A percentile compares a stretch with the other conserved stretches of the same genome.
Evolutionary conservation across 148 eudicot genomes (phyloP).

Genomic region (Pouteria glomerata): DNA sequence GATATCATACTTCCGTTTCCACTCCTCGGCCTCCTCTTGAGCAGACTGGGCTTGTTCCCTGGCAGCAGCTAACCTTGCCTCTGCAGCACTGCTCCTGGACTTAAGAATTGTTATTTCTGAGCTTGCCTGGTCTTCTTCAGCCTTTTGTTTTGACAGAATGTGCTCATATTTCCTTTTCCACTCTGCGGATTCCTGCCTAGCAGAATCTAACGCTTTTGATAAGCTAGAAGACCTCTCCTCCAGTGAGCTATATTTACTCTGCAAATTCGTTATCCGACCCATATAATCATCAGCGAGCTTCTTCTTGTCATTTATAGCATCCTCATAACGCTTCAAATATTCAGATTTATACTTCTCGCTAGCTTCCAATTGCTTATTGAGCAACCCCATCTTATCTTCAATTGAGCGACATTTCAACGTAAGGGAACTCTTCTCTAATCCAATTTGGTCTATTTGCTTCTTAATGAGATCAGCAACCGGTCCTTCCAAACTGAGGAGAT

Average conservation of each 20-base stretch:
- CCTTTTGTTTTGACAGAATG: conserved; percentile 57
- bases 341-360: conserved; percentile 85
- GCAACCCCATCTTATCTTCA: conserved; percentile 74
- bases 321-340: conserved; percentile 85
- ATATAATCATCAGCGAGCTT: conserved; percentile 82
- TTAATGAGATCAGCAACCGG: conserved; percentile 73
- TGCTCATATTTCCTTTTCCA: conserved; percentile 86
- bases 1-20: conserved; percentile 83
- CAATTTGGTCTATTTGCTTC: conserved; percentile 78
- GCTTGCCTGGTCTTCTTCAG: conserved; percentile 63
- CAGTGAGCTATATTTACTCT: conserved; percentile 73
- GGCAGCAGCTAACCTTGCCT: conserved; percentile 91
- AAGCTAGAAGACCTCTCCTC: conserved; percentile 82
- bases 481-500: conserved; percentile 79
- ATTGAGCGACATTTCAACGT: conserved; percentile 72
- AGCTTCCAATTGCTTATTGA: conserved; percentile 84
- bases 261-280: conserved; percentile 69
- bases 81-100: conserved; percentile 78
- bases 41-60: conserved; percentile 83
- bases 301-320: conserved; percentile 76
- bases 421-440: conserved; percentile 77
- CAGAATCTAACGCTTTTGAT: conserved; percentile 55
- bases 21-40: conserved; percentile 90
- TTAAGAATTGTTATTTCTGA: conserved; percentile 68
- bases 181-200: conserved; percentile 60